Evolutionary conservation across 257 asterid genomes (phyloP).

Genomic region (Scutellaria galericulata): DNA sequence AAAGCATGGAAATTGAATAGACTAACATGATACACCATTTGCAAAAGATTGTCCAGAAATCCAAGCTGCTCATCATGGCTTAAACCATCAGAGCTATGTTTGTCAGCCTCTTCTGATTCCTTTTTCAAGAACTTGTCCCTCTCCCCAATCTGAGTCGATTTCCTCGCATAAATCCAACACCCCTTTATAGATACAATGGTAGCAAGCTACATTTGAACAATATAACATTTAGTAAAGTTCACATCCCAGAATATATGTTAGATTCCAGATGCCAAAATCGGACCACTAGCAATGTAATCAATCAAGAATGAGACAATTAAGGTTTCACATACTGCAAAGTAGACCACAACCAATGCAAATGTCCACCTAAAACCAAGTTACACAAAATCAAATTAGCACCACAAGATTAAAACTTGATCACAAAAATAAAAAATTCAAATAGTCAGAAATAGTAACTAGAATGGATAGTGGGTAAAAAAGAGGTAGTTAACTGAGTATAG

Average conservation of each 20-base stretch:
- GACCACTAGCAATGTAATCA: not conserved
- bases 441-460: no score
- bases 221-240: not conserved
- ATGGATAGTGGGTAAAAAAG: not conserved
- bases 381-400: constrained; percentile 11
- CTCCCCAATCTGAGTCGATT: constrained; percentile 40
- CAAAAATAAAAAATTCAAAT: not conserved
- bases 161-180: constrained; percentile 48
- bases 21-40: constrained; percentile 63
- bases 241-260: not conserved
- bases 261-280: constrained; percentile 1
- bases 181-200: constrained; percentile 67
- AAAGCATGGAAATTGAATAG: not conserved
- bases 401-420: not conserved
- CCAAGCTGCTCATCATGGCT: constrained; percentile 47
- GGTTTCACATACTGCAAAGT: constrained; percentile 68
- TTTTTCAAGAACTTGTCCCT: constrained; percentile 44
- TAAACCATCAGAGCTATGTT: not conserved
- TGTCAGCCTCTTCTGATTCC: constrained; percentile 35
- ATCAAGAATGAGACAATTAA: not conserved
- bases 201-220: constrained; percentile 55
- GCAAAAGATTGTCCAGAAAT: constrained; percentile 54
- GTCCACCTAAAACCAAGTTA: constrained; percentile 76
- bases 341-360: constrained; percentile 67
- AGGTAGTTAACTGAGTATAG: constrained; percentile 73